phyloP scores from a whole-genome alignment of 371 early-diverging fungal genomes.

The Cladochytrium tenue region DNA sequence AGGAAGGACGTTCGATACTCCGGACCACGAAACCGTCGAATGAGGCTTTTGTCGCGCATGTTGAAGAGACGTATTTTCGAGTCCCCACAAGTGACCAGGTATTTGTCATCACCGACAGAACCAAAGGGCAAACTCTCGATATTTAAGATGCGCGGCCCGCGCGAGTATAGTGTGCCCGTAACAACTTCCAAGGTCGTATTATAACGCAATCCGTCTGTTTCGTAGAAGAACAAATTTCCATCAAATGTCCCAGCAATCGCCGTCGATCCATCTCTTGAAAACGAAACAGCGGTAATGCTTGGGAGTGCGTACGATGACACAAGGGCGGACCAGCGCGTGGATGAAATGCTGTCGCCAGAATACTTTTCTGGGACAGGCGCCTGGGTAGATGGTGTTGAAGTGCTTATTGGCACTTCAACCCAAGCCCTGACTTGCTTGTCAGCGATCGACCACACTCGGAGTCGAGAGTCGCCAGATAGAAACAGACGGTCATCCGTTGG shows the following conservation, averaged over 20 bases:
- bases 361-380: background rate
- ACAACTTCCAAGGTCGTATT: conserved; percentile 75
- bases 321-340: background rate
- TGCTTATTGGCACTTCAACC: conserved; percentile 63
- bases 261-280: conserved; percentile 68
- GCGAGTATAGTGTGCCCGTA: conserved; percentile 12
- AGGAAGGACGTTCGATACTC: conserved; percentile 62
- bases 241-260: conserved; percentile 76
- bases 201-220: conserved; percentile 71
- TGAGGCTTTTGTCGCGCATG: conserved; percentile 69
- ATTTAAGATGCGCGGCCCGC: conserved; percentile 7
- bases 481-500: conserved; percentile 82
- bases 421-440: conserved; percentile 75
- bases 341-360: background rate
- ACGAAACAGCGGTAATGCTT: conserved; percentile 73
- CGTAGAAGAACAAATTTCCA: conserved; percentile 76
- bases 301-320: background rate
- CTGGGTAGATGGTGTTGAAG: background rate
- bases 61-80: conserved; percentile 77
- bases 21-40: conserved; percentile 75
- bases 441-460: conserved; percentile 82
- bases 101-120: conserved; percentile 28
- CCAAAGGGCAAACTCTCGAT: conserved; percentile 12
- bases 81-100: conserved; percentile 80
- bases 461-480: conserved; percentile 74